Base-by-base conservation (phyloP, 2,329 filamentous ascomycete genomes). In the Thelonectria rubi region DNA sequence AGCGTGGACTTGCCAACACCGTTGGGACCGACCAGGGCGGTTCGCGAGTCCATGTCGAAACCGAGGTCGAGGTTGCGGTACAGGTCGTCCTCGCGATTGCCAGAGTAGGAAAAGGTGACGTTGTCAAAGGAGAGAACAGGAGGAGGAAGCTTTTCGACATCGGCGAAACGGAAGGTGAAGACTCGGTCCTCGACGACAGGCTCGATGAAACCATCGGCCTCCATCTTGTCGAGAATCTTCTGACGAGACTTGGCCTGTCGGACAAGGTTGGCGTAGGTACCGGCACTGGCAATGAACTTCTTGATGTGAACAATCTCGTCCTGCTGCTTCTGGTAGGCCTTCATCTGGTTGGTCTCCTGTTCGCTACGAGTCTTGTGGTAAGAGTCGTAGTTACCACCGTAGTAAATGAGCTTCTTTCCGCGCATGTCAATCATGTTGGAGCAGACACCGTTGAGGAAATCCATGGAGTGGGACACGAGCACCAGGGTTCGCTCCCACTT, bases 201-300 rank as follows among this genome's bases (percentile, higher is more conserved):
- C 81, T 99, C 91, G 77, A 99, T 98, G 80, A 98, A 95, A 70
- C 95, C 95, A 74, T 99, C 95, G 72, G 96, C 95, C 86, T 98
- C 94, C 95, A 99, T 99, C 90, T 99, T 99, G 87, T 99, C 95
- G 70, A 98, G 86, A 80, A 98, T 98, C 92, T 99, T 99, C 82
- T 99, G 95, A 68, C 95, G 90, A 45, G 95, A 98, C 86, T 99
- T 99, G 81, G 96, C 96, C 82, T 99, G 95, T 79, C 92, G 88
- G 77, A 99, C 95, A 84, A 99, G 86, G 85, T 99, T 99, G 87
- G 96, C 95, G 76, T 99, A 99, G 64, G 95, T 99, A 94, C 96
- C 95, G 60, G 95, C 95, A 65, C 94, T 97, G 75, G 96, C 95
- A 78, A 99, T 99, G 86, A 99, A 99, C 83, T 98, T 97, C 86